These are phyloP conservation scores for Aspergillus aculeatus DNA, from an alignment of 2,329 filamentous ascomycete genomes.

Conservation along the genomic window DNA sequence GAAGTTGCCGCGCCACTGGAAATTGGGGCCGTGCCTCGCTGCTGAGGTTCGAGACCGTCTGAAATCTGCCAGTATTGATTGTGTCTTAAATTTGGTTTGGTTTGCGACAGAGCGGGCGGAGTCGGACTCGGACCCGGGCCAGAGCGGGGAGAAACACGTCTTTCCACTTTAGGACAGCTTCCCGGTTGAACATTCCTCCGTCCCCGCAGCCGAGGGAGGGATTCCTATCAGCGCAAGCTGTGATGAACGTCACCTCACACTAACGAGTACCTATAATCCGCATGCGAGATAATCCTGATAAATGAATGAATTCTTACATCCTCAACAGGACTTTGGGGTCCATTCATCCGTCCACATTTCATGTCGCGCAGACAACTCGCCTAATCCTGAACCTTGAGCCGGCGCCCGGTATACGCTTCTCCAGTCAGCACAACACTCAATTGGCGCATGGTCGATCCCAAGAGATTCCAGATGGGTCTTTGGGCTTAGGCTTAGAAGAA, in stretches of 20 bases:
- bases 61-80: background rate
- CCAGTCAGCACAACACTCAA: slow-evolving; percentile 50
- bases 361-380: slow-evolving; percentile 63
- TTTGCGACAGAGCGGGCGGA: background rate
- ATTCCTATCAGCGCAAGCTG: background rate
- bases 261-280: background rate
- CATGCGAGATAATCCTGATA: slow-evolving; percentile 44
- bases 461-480: background rate
- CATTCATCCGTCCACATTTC: slow-evolving; percentile 62
- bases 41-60: background rate
- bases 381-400: slow-evolving; percentile 69
- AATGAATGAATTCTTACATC: slow-evolving; percentile 79
- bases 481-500: slow-evolving; percentile 15
- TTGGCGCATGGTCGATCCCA: slow-evolving; percentile 10
- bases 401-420: slow-evolving; percentile 67
- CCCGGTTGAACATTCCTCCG: background rate
- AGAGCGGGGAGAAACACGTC: too few relatives aligned
- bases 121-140: too few relatives aligned
- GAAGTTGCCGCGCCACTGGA: background rate
- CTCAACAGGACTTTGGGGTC: slow-evolving; percentile 73
- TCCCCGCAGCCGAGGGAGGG: background rate
- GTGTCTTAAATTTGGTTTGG: background rate
- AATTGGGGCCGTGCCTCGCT: too few relatives aligned
- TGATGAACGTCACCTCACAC: background rate
- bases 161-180: background rate